phyloP scores from a whole-genome alignment of 176 grass and related monocot species.

The Musa troglodytarum region DNA sequence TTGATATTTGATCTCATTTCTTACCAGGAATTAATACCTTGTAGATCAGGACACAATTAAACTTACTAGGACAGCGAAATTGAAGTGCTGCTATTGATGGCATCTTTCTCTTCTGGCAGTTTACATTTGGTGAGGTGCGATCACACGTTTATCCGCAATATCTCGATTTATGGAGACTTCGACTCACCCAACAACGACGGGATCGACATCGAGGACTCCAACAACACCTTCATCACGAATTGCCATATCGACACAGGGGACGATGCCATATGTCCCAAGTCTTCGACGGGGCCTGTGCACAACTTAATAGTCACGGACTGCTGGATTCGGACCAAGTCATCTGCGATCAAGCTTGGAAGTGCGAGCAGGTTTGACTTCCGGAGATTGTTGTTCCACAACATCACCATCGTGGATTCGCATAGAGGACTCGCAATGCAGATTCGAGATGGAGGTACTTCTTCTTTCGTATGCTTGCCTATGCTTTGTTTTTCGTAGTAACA shows the following conservation, averaged over 20 bases:
- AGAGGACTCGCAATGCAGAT: slow-evolving; percentile 84
- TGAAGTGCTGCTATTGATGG: too few species aligned
- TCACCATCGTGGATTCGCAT: slow-evolving; percentile 70
- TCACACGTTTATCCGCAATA: slow-evolving; percentile 48
- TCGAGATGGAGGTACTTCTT: slow-evolving; percentile 66
- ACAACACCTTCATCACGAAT: slow-evolving; percentile 57
- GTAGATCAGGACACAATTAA: not conserved
- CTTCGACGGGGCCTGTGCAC: slow-evolving; percentile 45
- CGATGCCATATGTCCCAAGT: slow-evolving; percentile 70
- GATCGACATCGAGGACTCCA: slow-evolving; percentile 76
- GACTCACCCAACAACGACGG: slow-evolving; percentile 76
- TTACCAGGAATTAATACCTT: too few species aligned
- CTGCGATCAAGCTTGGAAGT: slow-evolving; percentile 80
- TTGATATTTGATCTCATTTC: too few species aligned
- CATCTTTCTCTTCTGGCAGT: slow-evolving; percentile 20
- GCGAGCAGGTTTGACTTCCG: slow-evolving; percentile 50
- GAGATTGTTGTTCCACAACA: slow-evolving; percentile 48
- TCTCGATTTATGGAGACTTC: slow-evolving; percentile 72
- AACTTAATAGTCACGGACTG: slow-evolving; percentile 65
- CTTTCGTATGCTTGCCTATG: too few species aligned
- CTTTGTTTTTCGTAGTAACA: too few species aligned
- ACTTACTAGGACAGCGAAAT: not conserved
- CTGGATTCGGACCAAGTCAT: slow-evolving; percentile 84
- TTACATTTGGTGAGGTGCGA: slow-evolving; percentile 72
- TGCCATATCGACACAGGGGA: slow-evolving; percentile 80